A percentile compares a stretch with the other conserved stretches of the same genome.
Conservation (phyloP, 306 rosid species). For the Prunus campanulata region DNA sequence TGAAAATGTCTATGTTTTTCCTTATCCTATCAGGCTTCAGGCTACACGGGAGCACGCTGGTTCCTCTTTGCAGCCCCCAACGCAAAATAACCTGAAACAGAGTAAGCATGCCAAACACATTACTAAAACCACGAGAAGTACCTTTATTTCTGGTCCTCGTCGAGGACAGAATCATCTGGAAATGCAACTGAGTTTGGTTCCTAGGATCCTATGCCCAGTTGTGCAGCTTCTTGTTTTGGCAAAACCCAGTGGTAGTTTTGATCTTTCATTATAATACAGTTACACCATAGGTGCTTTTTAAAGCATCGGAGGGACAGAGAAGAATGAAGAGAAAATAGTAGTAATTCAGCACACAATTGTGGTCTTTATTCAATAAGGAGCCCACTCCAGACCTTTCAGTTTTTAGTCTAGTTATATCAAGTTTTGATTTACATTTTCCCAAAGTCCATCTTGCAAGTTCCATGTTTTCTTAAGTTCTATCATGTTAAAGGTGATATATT, state of each 20-base stretch:
- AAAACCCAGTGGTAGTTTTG: background rate
- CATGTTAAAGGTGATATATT: background rate
- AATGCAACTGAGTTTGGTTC: background rate
- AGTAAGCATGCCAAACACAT: background rate
- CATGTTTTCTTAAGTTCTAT: no score
- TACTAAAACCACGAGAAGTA: background rate
- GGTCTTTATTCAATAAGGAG: background rate
- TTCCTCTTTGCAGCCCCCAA: slow-evolving; percentile 50
- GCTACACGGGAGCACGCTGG: slow-evolving; percentile 44
- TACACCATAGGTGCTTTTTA: background rate
- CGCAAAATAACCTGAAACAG: slow-evolving; percentile 30
- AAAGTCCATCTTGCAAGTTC: background rate
- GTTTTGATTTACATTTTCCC: background rate
- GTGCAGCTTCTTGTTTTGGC: background rate
- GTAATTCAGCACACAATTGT: background rate
- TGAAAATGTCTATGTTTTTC: slow-evolving; percentile 37
- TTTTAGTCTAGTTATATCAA: background rate
- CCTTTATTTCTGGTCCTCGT: background rate
- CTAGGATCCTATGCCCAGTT: background rate
- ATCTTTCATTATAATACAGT: background rate
- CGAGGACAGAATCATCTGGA: background rate
- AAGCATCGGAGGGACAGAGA: background rate
- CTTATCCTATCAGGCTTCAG: slow-evolving; percentile 36
- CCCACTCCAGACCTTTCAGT: background rate
- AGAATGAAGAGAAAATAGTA: background rate